These are phyloP conservation scores for Ligustrum vulgare DNA, from an alignment of 257 asterid genomes.

Conservation along the genomic window DNA sequence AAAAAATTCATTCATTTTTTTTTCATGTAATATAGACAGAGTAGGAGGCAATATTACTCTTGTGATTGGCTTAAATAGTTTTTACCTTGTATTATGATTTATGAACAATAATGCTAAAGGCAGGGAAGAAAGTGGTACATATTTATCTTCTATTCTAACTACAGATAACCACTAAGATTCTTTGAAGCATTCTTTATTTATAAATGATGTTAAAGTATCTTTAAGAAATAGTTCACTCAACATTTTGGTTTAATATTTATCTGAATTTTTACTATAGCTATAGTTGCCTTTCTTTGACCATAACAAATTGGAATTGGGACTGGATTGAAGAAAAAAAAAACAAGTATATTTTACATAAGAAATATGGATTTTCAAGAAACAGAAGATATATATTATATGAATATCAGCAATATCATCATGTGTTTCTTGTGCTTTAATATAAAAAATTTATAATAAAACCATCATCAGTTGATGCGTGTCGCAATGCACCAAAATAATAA, in stretches of 20 bases:
- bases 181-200: not conserved
- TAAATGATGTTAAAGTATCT: not conserved
- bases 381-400: no score
- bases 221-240: not conserved
- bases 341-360: not conserved
- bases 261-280: not conserved
- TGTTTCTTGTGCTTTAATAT: no score
- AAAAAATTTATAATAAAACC: no score
- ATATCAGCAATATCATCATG: no score
- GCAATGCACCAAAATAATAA: no score
- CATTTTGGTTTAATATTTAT: not conserved
- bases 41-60: not conserved
- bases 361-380: not conserved
- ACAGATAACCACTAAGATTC: not conserved
- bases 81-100: not conserved
- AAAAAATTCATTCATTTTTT: constrained; percentile 10
- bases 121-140: not conserved
- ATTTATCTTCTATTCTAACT: not conserved
- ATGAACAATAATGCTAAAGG: not conserved
- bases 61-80: not conserved
- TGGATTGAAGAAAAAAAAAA: not conserved
- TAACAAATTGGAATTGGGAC: not conserved
- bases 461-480: no score
- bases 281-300: not conserved
- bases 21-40: not conserved